These are phyloP conservation scores for Aspergillus sp. DNA, from an alignment of 2,329 filamentous ascomycete genomes.

Conservation along the genomic window DNA sequence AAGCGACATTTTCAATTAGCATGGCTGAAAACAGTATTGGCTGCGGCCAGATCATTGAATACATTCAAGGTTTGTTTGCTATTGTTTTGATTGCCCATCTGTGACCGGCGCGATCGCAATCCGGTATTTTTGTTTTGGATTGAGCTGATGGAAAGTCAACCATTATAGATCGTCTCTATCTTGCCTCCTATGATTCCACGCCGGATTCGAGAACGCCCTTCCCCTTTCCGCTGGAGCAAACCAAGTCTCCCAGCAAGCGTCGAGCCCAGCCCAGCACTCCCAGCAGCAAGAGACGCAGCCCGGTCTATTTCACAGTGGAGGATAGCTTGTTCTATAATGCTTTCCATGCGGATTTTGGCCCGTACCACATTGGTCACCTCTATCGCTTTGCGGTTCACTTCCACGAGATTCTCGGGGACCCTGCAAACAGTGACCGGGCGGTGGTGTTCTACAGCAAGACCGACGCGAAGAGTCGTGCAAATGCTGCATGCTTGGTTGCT, in stretches of 20 bases:
- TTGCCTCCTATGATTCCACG: slow-evolving; percentile 80
- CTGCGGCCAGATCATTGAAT: slow-evolving; percentile 88
- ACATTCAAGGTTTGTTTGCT: slow-evolving; percentile 73
- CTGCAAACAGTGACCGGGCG: slow-evolving; percentile 79
- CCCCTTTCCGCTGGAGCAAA: slow-evolving; percentile 60
- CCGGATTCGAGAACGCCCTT: slow-evolving; percentile 79
- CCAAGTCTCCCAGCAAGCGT: slow-evolving; percentile 67
- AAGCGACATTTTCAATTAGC: slow-evolving; percentile 24
- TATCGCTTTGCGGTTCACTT: slow-evolving; percentile 95
- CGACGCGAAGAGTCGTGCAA: slow-evolving; percentile 79
- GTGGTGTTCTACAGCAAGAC: slow-evolving; percentile 96
- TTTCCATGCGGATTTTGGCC: slow-evolving; percentile 97
- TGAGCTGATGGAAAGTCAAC: not conserved
- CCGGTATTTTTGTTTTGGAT: not conserved
- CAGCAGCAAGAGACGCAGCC: slow-evolving; percentile 50
- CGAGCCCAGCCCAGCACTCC: slow-evolving; percentile 56
- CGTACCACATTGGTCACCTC: slow-evolving; percentile 91
- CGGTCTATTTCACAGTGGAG: slow-evolving; percentile 94
- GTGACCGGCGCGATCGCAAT: not conserved
- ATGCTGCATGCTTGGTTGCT: slow-evolving; percentile 88
- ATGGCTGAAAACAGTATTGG: slow-evolving; percentile 50
- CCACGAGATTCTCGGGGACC: slow-evolving; percentile 87
- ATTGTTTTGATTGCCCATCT: slow-evolving; percentile 28
- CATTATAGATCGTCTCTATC: slow-evolving; percentile 75
- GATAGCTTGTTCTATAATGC: slow-evolving; percentile 92